Evolutionary conservation across 805 yeast species (phyloP).

Genomic region (Hanseniaspora meyeri): DNA sequence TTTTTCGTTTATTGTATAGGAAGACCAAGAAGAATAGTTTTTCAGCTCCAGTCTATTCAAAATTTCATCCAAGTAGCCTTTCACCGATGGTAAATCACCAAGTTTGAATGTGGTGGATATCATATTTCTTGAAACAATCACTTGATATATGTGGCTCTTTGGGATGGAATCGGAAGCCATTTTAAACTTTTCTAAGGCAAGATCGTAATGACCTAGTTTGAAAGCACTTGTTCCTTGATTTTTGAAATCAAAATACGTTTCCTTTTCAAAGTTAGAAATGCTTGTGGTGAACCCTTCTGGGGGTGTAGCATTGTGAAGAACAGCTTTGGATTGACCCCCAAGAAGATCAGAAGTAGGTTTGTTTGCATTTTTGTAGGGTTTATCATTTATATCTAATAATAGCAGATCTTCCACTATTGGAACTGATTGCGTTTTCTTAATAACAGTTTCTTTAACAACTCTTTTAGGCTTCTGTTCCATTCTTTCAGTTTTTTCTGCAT

Average conservation of each 20-base stretch:
- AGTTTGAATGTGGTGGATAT: conserved; percentile 52
- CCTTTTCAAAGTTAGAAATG: conserved; percentile 24
- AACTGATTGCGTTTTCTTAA: neutral
- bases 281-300: neutral
- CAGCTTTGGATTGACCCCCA: neutral
- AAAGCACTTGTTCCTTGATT: conserved; percentile 50
- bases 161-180: conserved; percentile 50
- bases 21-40: conserved; percentile 33
- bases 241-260: conserved; percentile 36
- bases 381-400: neutral
- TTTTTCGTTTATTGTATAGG: conserved; percentile 32
- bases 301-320: neutral
- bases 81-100: conserved; percentile 45
- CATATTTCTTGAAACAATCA: conserved; percentile 64
- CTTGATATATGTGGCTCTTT: conserved; percentile 45
- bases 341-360: neutral
- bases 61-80: conserved; percentile 26
- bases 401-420: neutral
- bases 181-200: conserved; percentile 51
- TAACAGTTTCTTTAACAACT: neutral
- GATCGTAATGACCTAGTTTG: conserved; percentile 68
- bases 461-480: neutral
- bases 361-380: neutral
- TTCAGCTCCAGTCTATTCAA: conserved; percentile 27
- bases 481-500: neutral